Evolutionary conservation across 495 filamentous ascomycete genomes (phyloP).

Genomic region (Trichocladium antarcticum): DNA sequence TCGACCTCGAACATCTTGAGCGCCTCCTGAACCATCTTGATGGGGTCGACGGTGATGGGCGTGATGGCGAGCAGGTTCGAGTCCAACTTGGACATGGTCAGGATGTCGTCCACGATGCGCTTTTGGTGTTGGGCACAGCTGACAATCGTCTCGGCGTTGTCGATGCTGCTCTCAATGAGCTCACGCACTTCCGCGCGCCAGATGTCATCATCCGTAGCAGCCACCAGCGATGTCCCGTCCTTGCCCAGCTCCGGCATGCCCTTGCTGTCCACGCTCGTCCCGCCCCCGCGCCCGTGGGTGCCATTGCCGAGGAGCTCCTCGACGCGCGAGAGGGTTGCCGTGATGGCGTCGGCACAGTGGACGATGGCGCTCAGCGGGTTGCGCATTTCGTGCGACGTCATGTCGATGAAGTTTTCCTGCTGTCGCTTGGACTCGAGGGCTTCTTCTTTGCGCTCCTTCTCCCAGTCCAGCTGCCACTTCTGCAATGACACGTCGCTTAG

Average conservation of each 20-base stretch:
- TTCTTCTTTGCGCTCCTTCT: conserved; percentile 33
- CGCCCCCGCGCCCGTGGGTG: neutral
- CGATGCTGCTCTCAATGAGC: conserved; percentile 45
- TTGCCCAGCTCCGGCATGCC: neutral
- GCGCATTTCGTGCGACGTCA: conserved; percentile 66
- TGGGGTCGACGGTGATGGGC: conserved; percentile 54
- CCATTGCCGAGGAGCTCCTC: conserved; percentile 20
- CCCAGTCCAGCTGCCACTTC: conserved; percentile 29
- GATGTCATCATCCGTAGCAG: neutral
- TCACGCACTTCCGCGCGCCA: conserved; percentile 16
- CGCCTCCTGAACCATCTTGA: conserved; percentile 47
- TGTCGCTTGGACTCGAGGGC: conserved; percentile 35
- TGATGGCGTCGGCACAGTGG: conserved; percentile 52
- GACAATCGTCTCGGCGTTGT: conserved; percentile 65
- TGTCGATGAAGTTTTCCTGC: conserved; percentile 68
- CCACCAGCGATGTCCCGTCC: neutral
- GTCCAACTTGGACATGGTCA: conserved; percentile 70
- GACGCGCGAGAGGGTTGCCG: conserved; percentile 22
- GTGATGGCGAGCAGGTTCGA: conserved; percentile 58
- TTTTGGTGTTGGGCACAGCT: conserved; percentile 69
- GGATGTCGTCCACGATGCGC: conserved; percentile 67
- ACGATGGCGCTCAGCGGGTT: conserved; percentile 65
- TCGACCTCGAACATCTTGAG: conserved; percentile 65
- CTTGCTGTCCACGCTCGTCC: neutral
- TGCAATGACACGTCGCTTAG: conserved; percentile 32